Evolutionary conservation across 2,329 filamentous ascomycete species (phyloP).

Genomic region (Rhinocladiella mackenziei): DNA sequence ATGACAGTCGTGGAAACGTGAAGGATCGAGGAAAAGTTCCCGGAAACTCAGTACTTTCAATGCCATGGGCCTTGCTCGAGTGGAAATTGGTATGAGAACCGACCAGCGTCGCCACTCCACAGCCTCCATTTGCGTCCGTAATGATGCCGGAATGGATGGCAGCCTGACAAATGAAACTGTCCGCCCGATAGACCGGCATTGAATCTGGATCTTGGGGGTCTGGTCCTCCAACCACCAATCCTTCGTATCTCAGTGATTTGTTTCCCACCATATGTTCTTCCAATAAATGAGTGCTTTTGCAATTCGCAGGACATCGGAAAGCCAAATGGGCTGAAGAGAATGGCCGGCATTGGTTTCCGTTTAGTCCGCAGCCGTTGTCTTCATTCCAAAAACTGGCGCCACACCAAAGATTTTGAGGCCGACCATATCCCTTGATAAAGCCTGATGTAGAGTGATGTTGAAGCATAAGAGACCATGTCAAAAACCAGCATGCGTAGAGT

Average conservation of each 20-base stretch:
- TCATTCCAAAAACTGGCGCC: conserved; percentile 43
- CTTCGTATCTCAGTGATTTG: conserved; percentile 49
- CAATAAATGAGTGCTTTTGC: conserved; percentile 44
- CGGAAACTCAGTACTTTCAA: conserved; percentile 72
- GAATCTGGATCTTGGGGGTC: conserved; percentile 35
- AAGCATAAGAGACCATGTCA: conserved; percentile 46
- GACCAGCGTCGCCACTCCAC: conserved; percentile 71
- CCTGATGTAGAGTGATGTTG: conserved; percentile 45
- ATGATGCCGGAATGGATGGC: conserved; percentile 81
- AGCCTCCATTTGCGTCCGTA: conserved; percentile 67
- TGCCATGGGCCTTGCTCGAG: conserved; percentile 65
- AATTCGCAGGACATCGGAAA: conserved; percentile 56
- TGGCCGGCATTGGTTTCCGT: conserved; percentile 54
- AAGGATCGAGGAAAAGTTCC: conserved; percentile 88
- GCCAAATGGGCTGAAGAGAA: conserved; percentile 51
- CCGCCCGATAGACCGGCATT: conserved; percentile 71
- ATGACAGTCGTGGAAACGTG: conserved; percentile 61
- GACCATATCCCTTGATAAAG: conserved; percentile 48
- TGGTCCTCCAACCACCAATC: conserved; percentile 51
- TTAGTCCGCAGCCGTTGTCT: conserved; percentile 50
- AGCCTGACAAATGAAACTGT: conserved; percentile 81
- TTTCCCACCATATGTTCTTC: conserved; percentile 52
- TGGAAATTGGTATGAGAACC: conserved; percentile 64
- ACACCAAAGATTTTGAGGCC: conserved; percentile 45
- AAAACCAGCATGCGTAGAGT: conserved; percentile 46